Conservation (phyloP, 148 eudicot genomes). For the Agrostemma githago region DNA sequence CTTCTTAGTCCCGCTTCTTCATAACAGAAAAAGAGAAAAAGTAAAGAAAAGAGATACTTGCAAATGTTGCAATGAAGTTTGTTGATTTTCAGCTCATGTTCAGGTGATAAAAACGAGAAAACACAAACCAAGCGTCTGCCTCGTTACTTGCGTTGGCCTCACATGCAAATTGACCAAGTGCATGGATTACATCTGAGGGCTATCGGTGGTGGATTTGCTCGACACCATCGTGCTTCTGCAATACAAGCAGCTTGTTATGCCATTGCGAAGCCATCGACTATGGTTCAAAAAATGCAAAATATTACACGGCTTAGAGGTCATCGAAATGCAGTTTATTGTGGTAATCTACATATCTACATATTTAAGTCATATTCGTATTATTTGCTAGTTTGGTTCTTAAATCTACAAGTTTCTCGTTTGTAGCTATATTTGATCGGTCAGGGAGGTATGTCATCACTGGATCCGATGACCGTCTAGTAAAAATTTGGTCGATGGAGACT, state of each 20-base stretch:
- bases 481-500: slow-evolving; percentile 99
- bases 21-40: too few species aligned
- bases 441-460: slow-evolving; percentile 97
- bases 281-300: slow-evolving; percentile 98
- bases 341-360: slow-evolving; percentile 33
- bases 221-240: slow-evolving; percentile 92
- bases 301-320: slow-evolving; percentile 86
- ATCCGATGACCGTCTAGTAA: slow-evolving; percentile 94
- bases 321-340: slow-evolving; percentile 92
- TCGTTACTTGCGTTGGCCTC: slow-evolving; percentile 91
- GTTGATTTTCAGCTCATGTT: slow-evolving; percentile 9
- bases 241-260: slow-evolving; percentile 81
- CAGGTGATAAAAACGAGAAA: slow-evolving; percentile 56
- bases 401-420: slow-evolving; percentile 27
- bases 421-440: slow-evolving; percentile 90
- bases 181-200: slow-evolving; percentile 80
- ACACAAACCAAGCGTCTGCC: slow-evolving; percentile 52
- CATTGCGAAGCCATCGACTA: slow-evolving; percentile 81
- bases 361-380: not conserved
- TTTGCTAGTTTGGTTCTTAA: slow-evolving; percentile 2
- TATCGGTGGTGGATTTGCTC: slow-evolving; percentile 92
- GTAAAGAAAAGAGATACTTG: not conserved
- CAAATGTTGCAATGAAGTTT: not conserved
- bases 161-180: slow-evolving; percentile 87
- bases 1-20: too few species aligned